phyloP scores from a whole-genome alignment of 1,139 yeast genomes.

The Kazachstania sp. region DNA sequence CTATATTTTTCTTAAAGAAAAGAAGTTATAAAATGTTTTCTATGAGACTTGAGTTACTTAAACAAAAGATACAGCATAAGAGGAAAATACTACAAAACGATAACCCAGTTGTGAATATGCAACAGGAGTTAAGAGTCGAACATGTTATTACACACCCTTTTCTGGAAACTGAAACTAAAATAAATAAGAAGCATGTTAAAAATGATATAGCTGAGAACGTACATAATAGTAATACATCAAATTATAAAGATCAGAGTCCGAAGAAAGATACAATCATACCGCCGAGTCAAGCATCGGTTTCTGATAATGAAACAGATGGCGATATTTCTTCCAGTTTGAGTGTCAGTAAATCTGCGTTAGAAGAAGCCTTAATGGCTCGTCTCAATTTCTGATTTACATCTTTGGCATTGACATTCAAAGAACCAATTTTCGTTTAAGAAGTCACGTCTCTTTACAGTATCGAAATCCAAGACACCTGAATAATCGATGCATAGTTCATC shows the following conservation, averaged over 20 bases:
- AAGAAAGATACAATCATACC: neutral
- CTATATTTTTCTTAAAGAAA: constrained; percentile 23
- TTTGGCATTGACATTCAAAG: constrained; percentile 40
- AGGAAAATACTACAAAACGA: constrained; percentile 8
- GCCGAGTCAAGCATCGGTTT: neutral
- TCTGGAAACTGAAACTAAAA: constrained; percentile 3
- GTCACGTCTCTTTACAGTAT: constrained; percentile 38
- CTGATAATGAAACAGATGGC: constrained; percentile 12
- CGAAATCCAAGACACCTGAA: constrained; percentile 43
- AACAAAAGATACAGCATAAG: constrained; percentile 17
- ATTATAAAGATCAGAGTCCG: neutral
- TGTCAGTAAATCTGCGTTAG: constrained; percentile 39
- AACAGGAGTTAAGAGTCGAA: no score
- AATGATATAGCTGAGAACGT: neutral
- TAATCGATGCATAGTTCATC: constrained; percentile 58
- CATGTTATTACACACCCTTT: neutral
- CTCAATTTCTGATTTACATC: constrained; percentile 32
- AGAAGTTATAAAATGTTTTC: constrained; percentile 27
- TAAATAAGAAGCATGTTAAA: neutral
- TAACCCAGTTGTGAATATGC: no score
- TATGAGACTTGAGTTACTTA: constrained; percentile 21
- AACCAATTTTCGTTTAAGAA: constrained; percentile 50
- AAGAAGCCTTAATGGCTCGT: constrained; percentile 36
- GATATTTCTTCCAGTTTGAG: constrained; percentile 30
- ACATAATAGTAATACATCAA: neutral